phyloP scores from a whole-genome alignment of 1,139 yeast species.

The Debaryomyces sp. region DNA sequence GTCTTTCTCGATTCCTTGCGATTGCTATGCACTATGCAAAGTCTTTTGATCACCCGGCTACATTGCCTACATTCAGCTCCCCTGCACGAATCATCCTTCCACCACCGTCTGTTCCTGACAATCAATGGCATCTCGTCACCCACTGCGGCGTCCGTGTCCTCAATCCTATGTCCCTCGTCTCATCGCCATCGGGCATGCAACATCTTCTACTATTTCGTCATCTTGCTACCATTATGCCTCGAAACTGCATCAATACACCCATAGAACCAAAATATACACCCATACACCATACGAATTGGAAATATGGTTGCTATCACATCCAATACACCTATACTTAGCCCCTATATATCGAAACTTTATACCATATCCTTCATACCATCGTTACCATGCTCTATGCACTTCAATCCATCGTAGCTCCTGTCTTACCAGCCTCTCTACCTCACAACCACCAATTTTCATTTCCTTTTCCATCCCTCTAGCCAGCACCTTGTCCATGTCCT shows the following conservation, averaged over 20 bases:
- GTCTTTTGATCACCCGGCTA: background rate
- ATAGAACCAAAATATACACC: background rate
- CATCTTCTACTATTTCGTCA: background rate
- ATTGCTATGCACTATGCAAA: background rate
- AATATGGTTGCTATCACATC: background rate
- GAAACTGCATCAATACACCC: background rate
- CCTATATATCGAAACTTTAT: background rate
- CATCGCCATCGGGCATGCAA: background rate
- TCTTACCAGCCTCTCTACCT: background rate
- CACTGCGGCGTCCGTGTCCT: background rate
- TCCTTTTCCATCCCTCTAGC: background rate
- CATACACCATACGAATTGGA: no score
- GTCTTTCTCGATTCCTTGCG: background rate
- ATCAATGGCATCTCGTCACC: background rate
- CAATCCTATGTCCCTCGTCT: background rate
- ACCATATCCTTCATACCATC: background rate
- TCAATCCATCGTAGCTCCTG: background rate
- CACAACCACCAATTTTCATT: background rate
- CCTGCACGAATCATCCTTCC: background rate
- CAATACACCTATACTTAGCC: background rate
- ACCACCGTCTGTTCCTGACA: background rate
- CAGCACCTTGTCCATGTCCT: background rate
- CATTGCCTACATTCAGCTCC: background rate
- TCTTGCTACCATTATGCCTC: background rate
- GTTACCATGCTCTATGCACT: background rate